Percentiles rank a stretch among this genome's conserved stretches.
Conservation (phyloP, 169 alveolate species). For the Babesia sp. region DNA sequence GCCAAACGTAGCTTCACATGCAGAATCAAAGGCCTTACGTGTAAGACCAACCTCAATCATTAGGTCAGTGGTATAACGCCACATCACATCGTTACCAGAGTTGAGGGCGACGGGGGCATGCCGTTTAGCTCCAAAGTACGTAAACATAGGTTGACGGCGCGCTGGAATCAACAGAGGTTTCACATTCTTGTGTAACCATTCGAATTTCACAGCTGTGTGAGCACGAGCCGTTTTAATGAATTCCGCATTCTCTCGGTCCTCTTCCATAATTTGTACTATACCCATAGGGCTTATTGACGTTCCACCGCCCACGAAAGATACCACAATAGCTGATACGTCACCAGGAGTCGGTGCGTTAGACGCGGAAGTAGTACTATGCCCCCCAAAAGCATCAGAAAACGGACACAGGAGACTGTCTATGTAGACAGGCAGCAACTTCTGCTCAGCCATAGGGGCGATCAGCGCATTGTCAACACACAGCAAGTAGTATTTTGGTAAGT, state of each 20-base stretch:
- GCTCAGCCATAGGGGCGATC: conserved; percentile 23
- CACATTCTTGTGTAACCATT: conserved; percentile 43
- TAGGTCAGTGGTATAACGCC: conserved; percentile 40
- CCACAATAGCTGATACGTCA: conserved; percentile 17
- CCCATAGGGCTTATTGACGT: conserved; percentile 48
- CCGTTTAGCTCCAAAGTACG: conserved; percentile 40
- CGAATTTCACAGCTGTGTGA: conserved; percentile 39
- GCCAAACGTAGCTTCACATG: conserved; percentile 20
- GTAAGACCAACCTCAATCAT: conserved; percentile 56
- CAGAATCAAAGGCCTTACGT: conserved; percentile 23
- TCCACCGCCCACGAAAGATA: conserved; percentile 41
- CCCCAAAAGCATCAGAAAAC: background rate
- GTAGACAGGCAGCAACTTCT: conserved; percentile 42
- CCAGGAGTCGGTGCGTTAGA: background rate
- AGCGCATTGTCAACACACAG: conserved; percentile 31
- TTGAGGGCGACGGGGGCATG: conserved; percentile 27
- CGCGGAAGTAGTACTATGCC: background rate
- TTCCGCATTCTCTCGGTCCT: conserved; percentile 22
- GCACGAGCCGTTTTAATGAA: conserved; percentile 43
- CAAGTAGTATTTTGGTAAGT: conserved; percentile 37
- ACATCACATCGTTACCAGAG: conserved; percentile 16
- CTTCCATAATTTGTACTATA: conserved; percentile 23
- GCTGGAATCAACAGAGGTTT: conserved; percentile 34
- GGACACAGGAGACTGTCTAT: conserved; percentile 14
- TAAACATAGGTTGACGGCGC: conserved; percentile 41